These are phyloP conservation scores for Plectranthus barbatus DNA, from an alignment of 257 asterid species.

Conservation along the genomic window DNA sequence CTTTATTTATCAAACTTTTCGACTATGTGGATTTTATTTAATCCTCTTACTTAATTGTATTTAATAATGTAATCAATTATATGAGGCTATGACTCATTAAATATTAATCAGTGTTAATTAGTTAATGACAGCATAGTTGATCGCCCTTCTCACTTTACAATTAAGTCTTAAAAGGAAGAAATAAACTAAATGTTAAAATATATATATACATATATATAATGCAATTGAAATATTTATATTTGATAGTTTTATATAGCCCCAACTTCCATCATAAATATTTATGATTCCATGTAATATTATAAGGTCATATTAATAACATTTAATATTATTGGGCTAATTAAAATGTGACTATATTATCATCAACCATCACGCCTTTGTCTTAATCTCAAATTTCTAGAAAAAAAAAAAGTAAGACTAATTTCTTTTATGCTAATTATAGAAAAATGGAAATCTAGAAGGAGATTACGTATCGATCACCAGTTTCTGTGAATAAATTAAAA, in stretches of 20 bases:
- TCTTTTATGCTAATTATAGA: not conserved
- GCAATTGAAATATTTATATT: no score
- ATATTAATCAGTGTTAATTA: conserved; percentile 3
- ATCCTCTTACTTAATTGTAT: not conserved
- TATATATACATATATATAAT: no score
- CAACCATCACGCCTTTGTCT: not conserved
- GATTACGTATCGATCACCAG: not conserved
- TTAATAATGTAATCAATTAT: not conserved
- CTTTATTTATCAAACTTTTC: not conserved
- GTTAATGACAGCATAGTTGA: not conserved
- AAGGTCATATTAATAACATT: no score
- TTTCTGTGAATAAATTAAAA: not conserved
- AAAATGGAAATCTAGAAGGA: conserved; percentile 7
- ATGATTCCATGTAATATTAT: no score
- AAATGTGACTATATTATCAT: not conserved
- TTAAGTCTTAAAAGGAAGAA: no score
- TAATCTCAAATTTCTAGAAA: not conserved
- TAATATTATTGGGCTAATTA: not conserved
- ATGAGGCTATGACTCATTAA: not conserved
- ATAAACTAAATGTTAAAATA: no score
- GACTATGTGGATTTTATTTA: not conserved
- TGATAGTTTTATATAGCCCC: no score
- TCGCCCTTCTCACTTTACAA: no score
- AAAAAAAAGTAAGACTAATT: not conserved
- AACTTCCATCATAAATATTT: no score